Evolutionary conservation across 805 yeast species (phyloP).

Genomic region (Sungouiozyma ichnusensis): DNA sequence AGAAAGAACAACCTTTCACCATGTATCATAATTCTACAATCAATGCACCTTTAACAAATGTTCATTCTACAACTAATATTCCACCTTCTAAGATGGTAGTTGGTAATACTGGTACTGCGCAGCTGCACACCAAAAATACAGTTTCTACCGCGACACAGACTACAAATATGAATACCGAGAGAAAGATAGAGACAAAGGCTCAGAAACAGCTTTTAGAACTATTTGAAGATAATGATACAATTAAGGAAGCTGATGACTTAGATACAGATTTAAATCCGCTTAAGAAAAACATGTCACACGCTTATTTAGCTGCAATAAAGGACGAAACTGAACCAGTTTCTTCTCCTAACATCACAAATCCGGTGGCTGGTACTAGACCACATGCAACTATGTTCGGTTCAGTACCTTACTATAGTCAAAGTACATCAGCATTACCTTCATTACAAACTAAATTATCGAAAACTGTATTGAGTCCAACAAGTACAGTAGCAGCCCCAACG

Average conservation of each 20-base stretch:
- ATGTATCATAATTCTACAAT: slow-evolving; percentile 21
- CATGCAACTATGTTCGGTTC: slow-evolving; percentile 11
- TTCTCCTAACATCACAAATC: slow-evolving; percentile 1
- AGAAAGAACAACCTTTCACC: slow-evolving; percentile 18
- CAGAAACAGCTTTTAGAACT: slow-evolving; percentile 65
- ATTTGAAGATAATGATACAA: slow-evolving; percentile 44
- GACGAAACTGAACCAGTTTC: slow-evolving; percentile 6
- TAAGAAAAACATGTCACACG: slow-evolving; percentile 8
- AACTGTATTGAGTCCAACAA: slow-evolving; percentile 13
- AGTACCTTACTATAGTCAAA: slow-evolving; percentile 17
- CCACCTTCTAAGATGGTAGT: slow-evolving; percentile 12
- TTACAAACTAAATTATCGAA: slow-evolving; percentile 23
- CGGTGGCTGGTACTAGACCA: slow-evolving; percentile 6
- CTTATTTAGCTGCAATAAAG: slow-evolving; percentile 9
- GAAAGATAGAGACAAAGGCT: slow-evolving; percentile 30
- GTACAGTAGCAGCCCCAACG: slow-evolving; percentile 36
- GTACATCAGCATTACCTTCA: slow-evolving; percentile 21
- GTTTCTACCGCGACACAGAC: slow-evolving; percentile 12
- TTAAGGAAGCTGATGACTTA: slow-evolving; percentile 12
- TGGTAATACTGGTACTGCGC: slow-evolving; percentile 26
- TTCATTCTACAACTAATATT: slow-evolving; percentile 11
- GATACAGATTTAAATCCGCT: slow-evolving; percentile 15
- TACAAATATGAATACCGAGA: slow-evolving; percentile 24
- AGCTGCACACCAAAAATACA: slow-evolving; percentile 12
- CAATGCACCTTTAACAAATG: slow-evolving; percentile 17